Percentiles rank a stretch among this genome's conserved stretches.
Evolutionary conservation across 768 basidiomycete genomes (phyloP).

Genomic region (Tricholoma matsutake): DNA sequence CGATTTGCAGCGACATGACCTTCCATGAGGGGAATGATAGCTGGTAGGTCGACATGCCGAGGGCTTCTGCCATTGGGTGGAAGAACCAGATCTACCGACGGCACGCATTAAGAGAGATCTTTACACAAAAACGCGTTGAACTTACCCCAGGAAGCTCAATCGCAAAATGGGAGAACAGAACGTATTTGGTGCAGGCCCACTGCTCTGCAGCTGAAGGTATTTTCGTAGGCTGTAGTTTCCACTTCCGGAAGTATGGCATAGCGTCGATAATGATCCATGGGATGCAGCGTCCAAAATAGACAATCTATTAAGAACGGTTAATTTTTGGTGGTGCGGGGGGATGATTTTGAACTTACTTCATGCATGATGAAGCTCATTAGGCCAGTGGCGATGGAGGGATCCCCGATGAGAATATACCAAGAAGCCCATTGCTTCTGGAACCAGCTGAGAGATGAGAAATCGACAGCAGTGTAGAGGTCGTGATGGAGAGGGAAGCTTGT

Average conservation of each 20-base stretch:
- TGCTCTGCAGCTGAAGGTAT: constrained; percentile 78
- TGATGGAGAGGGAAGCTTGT: constrained; percentile 31
- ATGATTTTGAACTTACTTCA: constrained; percentile 58
- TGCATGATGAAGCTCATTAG: constrained; percentile 90
- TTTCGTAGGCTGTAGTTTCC: constrained; percentile 91
- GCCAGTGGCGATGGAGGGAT: constrained; percentile 91
- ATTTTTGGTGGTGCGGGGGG: neutral
- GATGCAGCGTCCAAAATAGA: constrained; percentile 94
- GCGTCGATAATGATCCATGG: constrained; percentile 96
- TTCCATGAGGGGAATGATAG: constrained; percentile 82
- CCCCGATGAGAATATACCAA: constrained; percentile 85
- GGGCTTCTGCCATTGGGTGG: constrained; percentile 82
- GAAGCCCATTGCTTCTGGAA: constrained; percentile 78
- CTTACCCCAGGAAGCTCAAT: constrained; percentile 86
- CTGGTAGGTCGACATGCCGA: constrained; percentile 91
- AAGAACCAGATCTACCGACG: constrained; percentile 75
- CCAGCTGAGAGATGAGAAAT: constrained; percentile 62
- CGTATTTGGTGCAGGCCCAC: constrained; percentile 94
- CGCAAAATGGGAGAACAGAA: constrained; percentile 93
- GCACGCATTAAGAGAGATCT: neutral
- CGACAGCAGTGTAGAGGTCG: constrained; percentile 54
- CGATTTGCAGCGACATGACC: constrained; percentile 72
- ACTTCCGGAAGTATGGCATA: constrained; percentile 89
- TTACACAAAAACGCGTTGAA: constrained; percentile 9
- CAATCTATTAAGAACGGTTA: constrained; percentile 49